Conservation (phyloP, 2,329 filamentous ascomycete species). For the Ascochyta clinopodiicola region DNA sequence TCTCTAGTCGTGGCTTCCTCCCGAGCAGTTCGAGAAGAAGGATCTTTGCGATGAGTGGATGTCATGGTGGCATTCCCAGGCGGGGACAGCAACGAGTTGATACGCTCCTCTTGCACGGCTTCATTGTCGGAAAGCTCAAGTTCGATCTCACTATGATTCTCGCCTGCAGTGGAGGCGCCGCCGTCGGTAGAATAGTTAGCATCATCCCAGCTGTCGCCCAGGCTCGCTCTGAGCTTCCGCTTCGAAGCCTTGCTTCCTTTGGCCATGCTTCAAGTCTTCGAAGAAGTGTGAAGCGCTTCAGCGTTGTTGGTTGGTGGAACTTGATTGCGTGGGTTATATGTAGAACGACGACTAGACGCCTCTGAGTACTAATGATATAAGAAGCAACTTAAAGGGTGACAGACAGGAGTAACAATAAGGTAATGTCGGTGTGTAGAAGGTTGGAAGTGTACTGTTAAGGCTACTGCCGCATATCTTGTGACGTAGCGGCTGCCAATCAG, state of each 20-base stretch:
- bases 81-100: constrained; percentile 21
- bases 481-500: constrained; percentile 41
- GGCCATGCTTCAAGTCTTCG: background rate
- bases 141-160: constrained; percentile 35
- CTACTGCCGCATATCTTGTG: constrained; percentile 34
- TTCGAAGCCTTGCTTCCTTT: constrained; percentile 21
- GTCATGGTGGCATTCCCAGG: constrained; percentile 13
- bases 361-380: background rate
- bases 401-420: constrained; percentile 1
- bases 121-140: constrained; percentile 31
- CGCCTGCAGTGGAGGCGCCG: constrained; percentile 34
- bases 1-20: constrained; percentile 14
- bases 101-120: constrained; percentile 17
- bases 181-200: constrained; percentile 38
- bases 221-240: constrained; percentile 30
- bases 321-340: background rate
- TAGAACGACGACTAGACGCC: background rate
- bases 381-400: background rate
- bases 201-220: constrained; percentile 46
- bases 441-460: constrained; percentile 18
- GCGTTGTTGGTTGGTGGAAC: background rate
- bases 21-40: constrained; percentile 16
- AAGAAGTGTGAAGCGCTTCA: background rate
- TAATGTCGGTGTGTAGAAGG: constrained; percentile 22
- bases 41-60: constrained; percentile 11